Base-by-base conservation (phyloP, 352 stramenopile genomes). In the Phytophthora sansomeana region DNA sequence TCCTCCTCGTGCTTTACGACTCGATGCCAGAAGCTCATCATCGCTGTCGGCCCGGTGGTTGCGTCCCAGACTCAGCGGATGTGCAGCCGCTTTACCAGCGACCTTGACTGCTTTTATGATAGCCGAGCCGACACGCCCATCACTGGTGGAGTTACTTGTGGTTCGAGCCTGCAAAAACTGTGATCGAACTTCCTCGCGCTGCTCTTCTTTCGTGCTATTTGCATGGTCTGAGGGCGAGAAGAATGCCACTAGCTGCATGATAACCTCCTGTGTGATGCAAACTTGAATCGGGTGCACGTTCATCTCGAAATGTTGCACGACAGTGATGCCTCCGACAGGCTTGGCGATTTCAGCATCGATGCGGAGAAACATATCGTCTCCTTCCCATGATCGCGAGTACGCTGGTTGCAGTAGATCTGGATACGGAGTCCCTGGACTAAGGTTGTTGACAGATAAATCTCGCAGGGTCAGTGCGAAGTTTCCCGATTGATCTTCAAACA, bases 261-360 rank as follows among this genome's bases (percentile, higher is more conserved):
- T 85, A 11, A 91, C 72, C 28, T 94, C 84, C 14, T 93, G 85
- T 1, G 87, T 92, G 42, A 96, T 72, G 51, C 85, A 94, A 29
- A 96, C 77, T 64, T 96, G 85, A n/a, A 96, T 78, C 5, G 88
- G 88, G 42, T 93, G 85, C 2, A 94, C 79, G 32, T 96, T 96
- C 28, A 96, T 65, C 67, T 95, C 86, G 63, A 95, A 93, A 74
- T 94, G 88, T 38, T 92, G 80, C 9, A 96, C 73, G 28, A 96
- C 55, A 16, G 78, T 87, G 32, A 87, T 82, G 1, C 70, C 80
- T 28, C 70, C 63, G 1, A 91, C 74, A 9, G 87, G 83, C 30
- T 81, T 76, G n/a, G 78, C 74, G 16, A 94, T 79, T 49, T 95
- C 87, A 10, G 84, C 83, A 48, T 94, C 84, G 16, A 94, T 48